Percentiles rank a stretch among this genome's conserved stretches.
Conservation (phyloP, 177 flowering plant species). For the Tripterygium wilfordii region DNA sequence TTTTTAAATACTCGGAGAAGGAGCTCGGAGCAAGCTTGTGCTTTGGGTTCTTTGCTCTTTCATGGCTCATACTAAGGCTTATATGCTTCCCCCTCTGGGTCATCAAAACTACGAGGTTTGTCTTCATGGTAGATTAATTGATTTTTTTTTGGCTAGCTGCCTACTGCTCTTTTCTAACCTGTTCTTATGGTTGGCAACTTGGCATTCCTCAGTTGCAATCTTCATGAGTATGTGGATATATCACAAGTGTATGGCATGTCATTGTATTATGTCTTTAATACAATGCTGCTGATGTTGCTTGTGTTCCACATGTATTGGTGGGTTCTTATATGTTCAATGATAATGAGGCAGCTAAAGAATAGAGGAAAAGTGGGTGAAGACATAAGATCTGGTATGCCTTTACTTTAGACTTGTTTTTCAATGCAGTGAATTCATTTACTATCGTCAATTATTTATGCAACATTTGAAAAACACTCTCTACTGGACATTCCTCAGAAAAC, state of each 20-base stretch:
- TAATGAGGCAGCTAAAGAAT: constrained; percentile 71
- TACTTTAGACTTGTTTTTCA: no score
- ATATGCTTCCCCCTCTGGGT: constrained; percentile 88
- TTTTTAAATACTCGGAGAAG: constrained; percentile 77
- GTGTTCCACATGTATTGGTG: constrained; percentile 94
- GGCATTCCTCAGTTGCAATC: constrained; percentile 41
- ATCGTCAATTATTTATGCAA: no score
- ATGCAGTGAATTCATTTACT: no score
- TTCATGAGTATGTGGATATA: constrained; percentile 29
- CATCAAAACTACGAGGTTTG: constrained; percentile 67
- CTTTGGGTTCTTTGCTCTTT: constrained; percentile 76
- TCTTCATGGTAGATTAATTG: constrained; percentile 6
- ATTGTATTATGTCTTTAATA: constrained; percentile 68
- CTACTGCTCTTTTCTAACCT: constrained; percentile 5
- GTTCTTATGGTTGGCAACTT: constrained; percentile 11
- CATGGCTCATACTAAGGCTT: constrained; percentile 80
- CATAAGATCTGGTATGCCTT: constrained; percentile 75
- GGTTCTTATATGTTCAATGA: constrained; percentile 79
- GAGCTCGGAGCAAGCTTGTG: constrained; percentile 77
- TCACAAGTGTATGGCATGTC: constrained; percentile 25
- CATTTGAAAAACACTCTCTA: no score
- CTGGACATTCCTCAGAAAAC: no score
- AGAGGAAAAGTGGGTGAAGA: constrained; percentile 92
- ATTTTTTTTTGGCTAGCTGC: constrained; percentile 3
- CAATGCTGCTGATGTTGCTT: constrained; percentile 69